These are phyloP conservation scores for Mucor velutinosus DNA, from an alignment of 371 early-diverging fungal species.

Conservation along the genomic window DNA sequence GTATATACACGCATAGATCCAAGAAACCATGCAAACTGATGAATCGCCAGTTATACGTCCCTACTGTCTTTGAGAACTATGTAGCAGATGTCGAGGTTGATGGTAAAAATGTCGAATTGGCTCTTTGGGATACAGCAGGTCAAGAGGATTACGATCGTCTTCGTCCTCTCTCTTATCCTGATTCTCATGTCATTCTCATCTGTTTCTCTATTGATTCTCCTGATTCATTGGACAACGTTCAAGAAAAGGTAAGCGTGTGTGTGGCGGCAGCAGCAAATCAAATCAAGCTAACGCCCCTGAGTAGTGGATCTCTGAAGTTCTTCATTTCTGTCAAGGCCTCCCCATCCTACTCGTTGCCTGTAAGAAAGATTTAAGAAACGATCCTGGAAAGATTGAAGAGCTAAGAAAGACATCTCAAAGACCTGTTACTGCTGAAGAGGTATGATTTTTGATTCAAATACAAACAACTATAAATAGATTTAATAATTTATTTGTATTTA, in stretches of 20 bases:
- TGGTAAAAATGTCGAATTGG: constrained; percentile 42
- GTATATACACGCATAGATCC: not conserved
- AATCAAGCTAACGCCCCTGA: not conserved
- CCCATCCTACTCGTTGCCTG: constrained; percentile 88
- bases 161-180: constrained; percentile 90
- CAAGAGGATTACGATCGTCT: constrained; percentile 92
- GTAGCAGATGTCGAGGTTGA: constrained; percentile 87
- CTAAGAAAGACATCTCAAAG: constrained; percentile 72
- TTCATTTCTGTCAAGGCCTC: constrained; percentile 84
- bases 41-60: constrained; percentile 69
- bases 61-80: constrained; percentile 97
- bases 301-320: constrained; percentile 93
- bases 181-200: constrained; percentile 88
- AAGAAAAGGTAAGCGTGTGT: constrained; percentile 57
- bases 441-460: constrained; percentile 24
- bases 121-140: constrained; percentile 98
- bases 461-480: not conserved
- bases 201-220: constrained; percentile 86
- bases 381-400: constrained; percentile 75
- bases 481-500: constrained; percentile 3
- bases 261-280: not conserved
- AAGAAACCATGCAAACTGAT: not conserved
- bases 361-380: constrained; percentile 90
- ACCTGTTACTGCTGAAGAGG: constrained; percentile 82
- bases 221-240: constrained; percentile 87